Evolutionary conservation across 192 early-diverging fungal genomes (phyloP), one percentile per base, ranked within the genome.

Genomic region (Entomortierella parvispora): DNA sequence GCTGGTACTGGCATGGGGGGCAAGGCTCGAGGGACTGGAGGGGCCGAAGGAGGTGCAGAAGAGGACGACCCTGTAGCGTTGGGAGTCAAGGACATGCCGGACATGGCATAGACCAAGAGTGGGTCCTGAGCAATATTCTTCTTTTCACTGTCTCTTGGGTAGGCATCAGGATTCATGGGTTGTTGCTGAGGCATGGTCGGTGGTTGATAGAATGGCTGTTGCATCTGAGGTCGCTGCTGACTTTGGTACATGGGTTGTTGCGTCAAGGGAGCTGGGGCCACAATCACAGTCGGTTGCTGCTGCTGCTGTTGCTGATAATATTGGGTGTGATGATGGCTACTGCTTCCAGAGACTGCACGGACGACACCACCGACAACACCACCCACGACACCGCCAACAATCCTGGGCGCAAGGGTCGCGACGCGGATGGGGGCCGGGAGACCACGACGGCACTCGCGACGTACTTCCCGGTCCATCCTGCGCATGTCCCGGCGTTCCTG

Each of bases 121-220:
- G 56, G 65, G n/a, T 68, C 65, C 26, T 58, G 65, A 15, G 65
- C 47, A 26, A 68, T 49, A n/a, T 58, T 31, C 23, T 68, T 68
- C 12, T 40, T 12, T 9, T 40, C 12, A 12, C 12, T 40, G 37
- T 12, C 12, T 40, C 37, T 5, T 40, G 37, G 37, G 7, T 5
- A 5, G 5, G 37, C 37, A 40, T 40, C 37, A 12, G 37, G 37
- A 12, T 40, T 40, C 37, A 40, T 40, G 12, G 37, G 37, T 40
- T 40, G 37, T 40, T 40, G 37, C 37, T 40, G 37, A 40, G 37
- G 37, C 37, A 40, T 40, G 37, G 37, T 5, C 12, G 37, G 37
- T 5, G 37, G 12, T 5, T 12, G 37, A 40, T 40, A 40, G 37
- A 9, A 40, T 40, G 5, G 37, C 37, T 40, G 37, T 40, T 40